Percentiles rank a stretch among this genome's conserved stretches.
These are phyloP conservation scores for Apiospora sp. DNA, from an alignment of 2,329 filamentous ascomycete species.

Conservation along the genomic window DNA sequence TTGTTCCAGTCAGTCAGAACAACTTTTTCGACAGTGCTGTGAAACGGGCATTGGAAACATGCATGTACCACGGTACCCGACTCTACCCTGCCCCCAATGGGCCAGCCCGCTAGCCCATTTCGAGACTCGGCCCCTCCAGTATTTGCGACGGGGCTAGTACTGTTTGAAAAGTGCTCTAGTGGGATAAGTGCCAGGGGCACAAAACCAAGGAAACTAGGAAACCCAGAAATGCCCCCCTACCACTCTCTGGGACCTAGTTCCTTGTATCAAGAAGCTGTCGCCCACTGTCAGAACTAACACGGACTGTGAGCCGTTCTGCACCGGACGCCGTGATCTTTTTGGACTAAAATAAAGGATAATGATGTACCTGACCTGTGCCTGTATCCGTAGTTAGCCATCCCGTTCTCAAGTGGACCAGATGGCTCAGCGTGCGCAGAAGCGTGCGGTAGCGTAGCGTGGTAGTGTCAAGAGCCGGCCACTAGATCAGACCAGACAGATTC, in stretches of 20 bases:
- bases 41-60: slow-evolving; percentile 22
- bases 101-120: neutral
- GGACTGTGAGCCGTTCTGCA: slow-evolving; percentile 6
- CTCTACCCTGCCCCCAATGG: neutral
- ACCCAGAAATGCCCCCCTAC: slow-evolving; percentile 13
- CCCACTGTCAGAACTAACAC: slow-evolving; percentile 18
- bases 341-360: neutral
- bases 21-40: slow-evolving; percentile 20
- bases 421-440: slow-evolving; percentile 8
- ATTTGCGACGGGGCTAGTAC: slow-evolving; percentile 14
- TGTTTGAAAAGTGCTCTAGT: slow-evolving; percentile 20
- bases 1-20: slow-evolving; percentile 19
- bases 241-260: slow-evolving; percentile 5
- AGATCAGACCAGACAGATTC: slow-evolving; percentile 18
- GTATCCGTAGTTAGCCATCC: slow-evolving; percentile 8
- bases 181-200: slow-evolving; percentile 16
- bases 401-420: neutral
- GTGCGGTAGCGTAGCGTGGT: neutral
- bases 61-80: slow-evolving; percentile 9
- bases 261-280: neutral
- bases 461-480: slow-evolving; percentile 1
- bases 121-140: slow-evolving; percentile 14
- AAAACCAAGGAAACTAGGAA: slow-evolving; percentile 18
- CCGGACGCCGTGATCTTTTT: neutral
- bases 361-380: slow-evolving; percentile 16